Percentiles rank a stretch among this genome's conserved stretches.
Conservation (phyloP, 139 green algal genomes). For the Yamagishiella unicocca region DNA sequence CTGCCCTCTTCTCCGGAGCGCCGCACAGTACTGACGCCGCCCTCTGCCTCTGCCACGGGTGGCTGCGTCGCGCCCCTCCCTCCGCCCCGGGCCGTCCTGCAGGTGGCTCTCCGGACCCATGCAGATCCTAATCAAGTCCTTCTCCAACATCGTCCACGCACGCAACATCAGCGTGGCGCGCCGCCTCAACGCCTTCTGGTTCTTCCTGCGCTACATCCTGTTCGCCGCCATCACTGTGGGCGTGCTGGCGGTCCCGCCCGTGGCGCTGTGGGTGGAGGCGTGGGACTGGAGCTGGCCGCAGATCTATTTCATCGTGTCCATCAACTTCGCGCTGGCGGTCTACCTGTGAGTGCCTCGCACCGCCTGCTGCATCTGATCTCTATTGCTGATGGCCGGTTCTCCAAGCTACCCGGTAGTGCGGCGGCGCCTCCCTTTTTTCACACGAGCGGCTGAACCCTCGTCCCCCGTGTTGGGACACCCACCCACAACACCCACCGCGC, state of each 20-base stretch:
- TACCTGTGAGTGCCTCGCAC: constrained; percentile 57
- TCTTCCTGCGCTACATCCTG: constrained; percentile 69
- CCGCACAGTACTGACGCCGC: too few relatives aligned
- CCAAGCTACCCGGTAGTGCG: too few relatives aligned
- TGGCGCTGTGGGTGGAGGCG: constrained; percentile 56
- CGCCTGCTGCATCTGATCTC: not conserved
- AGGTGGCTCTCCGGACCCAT: constrained; percentile 70
- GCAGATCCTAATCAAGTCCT: constrained; percentile 76
- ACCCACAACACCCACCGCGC: not conserved
- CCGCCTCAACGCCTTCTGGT: constrained; percentile 76
- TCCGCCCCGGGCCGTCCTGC: not conserved
- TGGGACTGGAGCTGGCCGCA: constrained; percentile 56
- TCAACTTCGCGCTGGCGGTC: constrained; percentile 68
- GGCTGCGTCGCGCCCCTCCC: too few relatives aligned
- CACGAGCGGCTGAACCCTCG: too few relatives aligned
- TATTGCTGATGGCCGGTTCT: too few relatives aligned
- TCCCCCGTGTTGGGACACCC: too few relatives aligned
- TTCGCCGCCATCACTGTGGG: constrained; percentile 66
- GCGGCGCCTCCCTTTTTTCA: too few relatives aligned
- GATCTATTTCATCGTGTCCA: constrained; percentile 64
- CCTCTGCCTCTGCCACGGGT: too few relatives aligned
- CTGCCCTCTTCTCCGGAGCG: too few relatives aligned
- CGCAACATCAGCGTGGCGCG: constrained; percentile 57
- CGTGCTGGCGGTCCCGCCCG: constrained; percentile 61
- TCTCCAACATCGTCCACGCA: constrained; percentile 42